Evolutionary conservation across 257 asterid species (phyloP), one percentile per base, ranked within the genome.

Genomic region (Datura wrightii): DNA sequence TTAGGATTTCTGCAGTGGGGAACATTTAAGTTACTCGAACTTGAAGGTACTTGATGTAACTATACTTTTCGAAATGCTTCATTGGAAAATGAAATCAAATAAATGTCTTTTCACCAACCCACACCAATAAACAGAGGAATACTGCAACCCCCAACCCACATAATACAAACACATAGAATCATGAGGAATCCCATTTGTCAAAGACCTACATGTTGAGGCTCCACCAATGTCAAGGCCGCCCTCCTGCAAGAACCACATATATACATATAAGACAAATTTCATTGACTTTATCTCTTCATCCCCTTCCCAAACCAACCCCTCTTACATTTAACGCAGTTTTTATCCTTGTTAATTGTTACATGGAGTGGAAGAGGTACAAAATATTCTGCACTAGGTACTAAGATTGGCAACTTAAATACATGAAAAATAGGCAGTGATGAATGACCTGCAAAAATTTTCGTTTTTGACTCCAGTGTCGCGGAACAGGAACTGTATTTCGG

Each of bases 391-490:
- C 41, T 46, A 37, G 1, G 48, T 66, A 46, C 80, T 72, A 46
- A 10, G 8, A 65, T 82, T 48, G 78, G 66, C 42, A 58, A 44
- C 37, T 46, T 59, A 19, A 39, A 36, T 52, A 79, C 52, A 14
- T 66, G 31, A 84, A 24, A 24, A 24, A 72, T 46, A n/a, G 18
- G 58, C 39, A 72, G 80, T n/a, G 80, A n/a, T 44, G 53, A 88
- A 85, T 89, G 86, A 96, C 99, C 99, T 96, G 99, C 86, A 94
- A 88, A 90, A 93, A 96, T 86, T 94, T 96, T 83, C 99, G 89
- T 86, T 96, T 96, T 92, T 96, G 99, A 87, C 94, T 91, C 99
- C 99, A 94, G 88, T 96, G 99, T 34, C 99, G 94, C n/a, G 99
- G 99, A 79, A 96, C 99, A 10, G 98, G 98, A 86, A 96, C 99